These are phyloP conservation scores for Xylariales sp. DNA, from an alignment of 2,329 filamentous ascomycete species.

Conservation along the genomic window DNA sequence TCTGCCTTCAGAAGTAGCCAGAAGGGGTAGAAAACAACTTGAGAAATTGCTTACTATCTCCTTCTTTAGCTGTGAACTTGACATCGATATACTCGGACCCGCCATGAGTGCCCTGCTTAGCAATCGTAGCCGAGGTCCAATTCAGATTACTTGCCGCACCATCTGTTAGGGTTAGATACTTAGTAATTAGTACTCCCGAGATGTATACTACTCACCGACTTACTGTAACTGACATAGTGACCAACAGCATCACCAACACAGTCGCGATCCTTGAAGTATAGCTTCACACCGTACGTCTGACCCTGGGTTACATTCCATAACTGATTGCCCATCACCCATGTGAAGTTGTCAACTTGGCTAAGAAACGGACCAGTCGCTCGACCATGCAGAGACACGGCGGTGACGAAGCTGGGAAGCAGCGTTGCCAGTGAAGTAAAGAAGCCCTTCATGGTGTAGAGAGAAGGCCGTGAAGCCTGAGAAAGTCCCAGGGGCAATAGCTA, in stretches of 20 bases:
- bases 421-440: constrained; percentile 3
- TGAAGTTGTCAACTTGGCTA: constrained; percentile 20
- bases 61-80: constrained; percentile 39
- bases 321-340: constrained; percentile 28
- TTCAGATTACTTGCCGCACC: constrained; percentile 40
- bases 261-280: constrained; percentile 25
- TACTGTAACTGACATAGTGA: constrained; percentile 28
- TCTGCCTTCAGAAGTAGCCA: too few relatives aligned
- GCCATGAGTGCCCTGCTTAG: constrained; percentile 24
- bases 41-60: too few relatives aligned
- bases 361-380: constrained; percentile 20
- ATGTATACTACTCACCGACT: too few relatives aligned
- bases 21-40: too few relatives aligned
- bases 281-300: constrained; percentile 20
- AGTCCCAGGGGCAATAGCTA: background rate
- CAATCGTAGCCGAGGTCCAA: constrained; percentile 42
- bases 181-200: background rate
- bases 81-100: constrained; percentile 42
- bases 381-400: background rate
- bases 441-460: constrained; percentile 4
- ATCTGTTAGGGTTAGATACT: constrained; percentile 31
- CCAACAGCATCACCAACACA: constrained; percentile 26
- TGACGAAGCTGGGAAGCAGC: constrained; percentile 4
- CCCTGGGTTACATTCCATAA: constrained; percentile 26
- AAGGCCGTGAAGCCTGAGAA: background rate